Base-by-base conservation (phyloP, 306 rosid genomes). In the Mimosa pudica region DNA sequence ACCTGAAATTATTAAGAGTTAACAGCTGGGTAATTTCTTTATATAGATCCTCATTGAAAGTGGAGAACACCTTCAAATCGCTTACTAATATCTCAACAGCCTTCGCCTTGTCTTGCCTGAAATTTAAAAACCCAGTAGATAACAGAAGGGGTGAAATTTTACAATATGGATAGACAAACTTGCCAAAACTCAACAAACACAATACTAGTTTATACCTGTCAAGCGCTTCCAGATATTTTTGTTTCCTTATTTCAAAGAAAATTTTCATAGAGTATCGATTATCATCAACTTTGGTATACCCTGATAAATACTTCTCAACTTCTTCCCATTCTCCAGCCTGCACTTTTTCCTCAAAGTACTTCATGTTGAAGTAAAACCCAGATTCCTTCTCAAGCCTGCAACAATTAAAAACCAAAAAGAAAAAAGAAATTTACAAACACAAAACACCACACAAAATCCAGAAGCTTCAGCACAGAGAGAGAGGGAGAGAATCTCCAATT, bases 261-360 rank as follows among this genome's bases (percentile, higher is more conserved):
- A 92, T 88, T 89, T 94, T 94, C 92, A 92, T 88, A 2, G 98
- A 92, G 86, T 90, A 89, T 92, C 96, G 84, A 85, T 94, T 94
- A 84, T 94, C 97, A 71, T 92, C 95, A 45, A 89, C 92, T 89
- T 90, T 94, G 62, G 97, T 92, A 83, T 81, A 94, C 73, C 98
- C 98, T 7, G 93, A 60, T 30, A 94, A 78, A 77, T 94, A 94
- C 90, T 89, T 89, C 80, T 94, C 98, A 65, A 92, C 94, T 82
- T 94, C 98, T 10, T 94, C 97, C 98, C 98, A 94, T 77, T 87
- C 96, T 51, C 98, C 98, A 18, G 90, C 90, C 88, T 83, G 95
- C 84, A 94, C 92, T 88, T 87, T 90, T 70, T 92, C 98, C 85
- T 91, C 98, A 63, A 94, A 94, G 89, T 92, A 94, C 84, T 90